phyloP scores from a whole-genome alignment of 148 eudicot species.

The Vaccinium corymbosum region DNA sequence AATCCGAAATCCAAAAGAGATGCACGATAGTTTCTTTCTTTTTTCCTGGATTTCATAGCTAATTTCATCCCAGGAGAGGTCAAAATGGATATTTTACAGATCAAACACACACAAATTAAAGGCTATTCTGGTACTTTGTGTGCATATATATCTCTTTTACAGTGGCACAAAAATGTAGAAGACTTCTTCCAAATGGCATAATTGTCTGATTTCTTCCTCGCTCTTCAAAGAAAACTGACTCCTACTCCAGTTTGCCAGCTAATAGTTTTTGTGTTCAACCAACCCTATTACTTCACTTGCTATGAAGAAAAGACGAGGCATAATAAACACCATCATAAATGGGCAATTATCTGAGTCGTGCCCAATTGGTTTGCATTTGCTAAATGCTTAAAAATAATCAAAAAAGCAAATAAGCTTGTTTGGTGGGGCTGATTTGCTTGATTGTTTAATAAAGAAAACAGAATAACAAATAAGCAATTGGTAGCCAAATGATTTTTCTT shows the following conservation, averaged over 20 bases:
- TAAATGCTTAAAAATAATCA: too few relatives aligned
- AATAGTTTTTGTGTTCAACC: neutral
- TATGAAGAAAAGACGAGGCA: neutral
- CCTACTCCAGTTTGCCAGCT: neutral
- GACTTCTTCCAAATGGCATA: too few relatives aligned
- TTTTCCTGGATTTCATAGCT: neutral
- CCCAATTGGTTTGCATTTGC: too few relatives aligned
- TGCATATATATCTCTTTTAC: neutral
- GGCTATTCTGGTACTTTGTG: neutral
- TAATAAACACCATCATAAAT: neutral
- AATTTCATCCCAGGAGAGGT: neutral
- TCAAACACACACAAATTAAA: neutral
- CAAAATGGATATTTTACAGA: neutral
- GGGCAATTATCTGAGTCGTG: neutral
- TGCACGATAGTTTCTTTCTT: neutral
- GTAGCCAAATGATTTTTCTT: neutral
- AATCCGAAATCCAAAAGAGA: neutral
- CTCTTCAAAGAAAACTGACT: too few relatives aligned
- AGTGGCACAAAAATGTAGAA: neutral
- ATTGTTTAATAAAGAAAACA: neutral
- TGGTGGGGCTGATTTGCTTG: neutral
- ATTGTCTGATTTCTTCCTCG: too few relatives aligned
- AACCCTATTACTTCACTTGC: neutral
- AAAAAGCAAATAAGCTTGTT: neutral
- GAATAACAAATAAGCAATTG: neutral